phyloP scores from a whole-genome alignment of 164 flowering plant species.

The Aristolochia fimbriata region DNA sequence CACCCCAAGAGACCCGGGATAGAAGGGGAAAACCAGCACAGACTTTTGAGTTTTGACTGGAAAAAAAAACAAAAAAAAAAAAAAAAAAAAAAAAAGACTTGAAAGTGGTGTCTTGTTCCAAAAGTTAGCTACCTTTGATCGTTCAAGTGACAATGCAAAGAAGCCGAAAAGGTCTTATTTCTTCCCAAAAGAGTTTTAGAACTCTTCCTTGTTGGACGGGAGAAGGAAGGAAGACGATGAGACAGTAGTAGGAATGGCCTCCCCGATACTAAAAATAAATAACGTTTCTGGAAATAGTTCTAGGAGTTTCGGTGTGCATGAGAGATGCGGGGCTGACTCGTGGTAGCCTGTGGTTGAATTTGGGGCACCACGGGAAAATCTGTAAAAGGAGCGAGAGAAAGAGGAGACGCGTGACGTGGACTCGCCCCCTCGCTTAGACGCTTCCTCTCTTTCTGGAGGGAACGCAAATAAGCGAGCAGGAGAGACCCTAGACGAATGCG shows the following conservation, averaged over 20 bases:
- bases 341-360: not conserved
- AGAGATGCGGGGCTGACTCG: not conserved
- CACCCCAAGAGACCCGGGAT: not conserved
- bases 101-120: not conserved
- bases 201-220: not conserved
- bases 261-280: not conserved
- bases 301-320: constrained; percentile 1
- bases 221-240: not conserved
- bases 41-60: not conserved
- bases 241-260: not conserved
- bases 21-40: not conserved
- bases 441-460: not conserved
- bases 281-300: not conserved
- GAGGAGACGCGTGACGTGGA: not conserved
- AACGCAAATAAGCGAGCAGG: not conserved
- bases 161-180: too few species aligned
- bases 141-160: not conserved
- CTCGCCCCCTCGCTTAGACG: not conserved
- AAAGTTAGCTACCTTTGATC: not conserved
- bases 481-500: too few species aligned
- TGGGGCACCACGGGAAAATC: not conserved
- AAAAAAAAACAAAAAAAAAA: not conserved
- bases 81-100: not conserved
- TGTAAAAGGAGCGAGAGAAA: too few species aligned
- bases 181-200: not conserved